A percentile compares a stretch with the other conserved stretches of the same genome.
phyloP scores from a whole-genome alignment of 495 filamentous ascomycete species.

The Aspergillus olivimuriae region DNA sequence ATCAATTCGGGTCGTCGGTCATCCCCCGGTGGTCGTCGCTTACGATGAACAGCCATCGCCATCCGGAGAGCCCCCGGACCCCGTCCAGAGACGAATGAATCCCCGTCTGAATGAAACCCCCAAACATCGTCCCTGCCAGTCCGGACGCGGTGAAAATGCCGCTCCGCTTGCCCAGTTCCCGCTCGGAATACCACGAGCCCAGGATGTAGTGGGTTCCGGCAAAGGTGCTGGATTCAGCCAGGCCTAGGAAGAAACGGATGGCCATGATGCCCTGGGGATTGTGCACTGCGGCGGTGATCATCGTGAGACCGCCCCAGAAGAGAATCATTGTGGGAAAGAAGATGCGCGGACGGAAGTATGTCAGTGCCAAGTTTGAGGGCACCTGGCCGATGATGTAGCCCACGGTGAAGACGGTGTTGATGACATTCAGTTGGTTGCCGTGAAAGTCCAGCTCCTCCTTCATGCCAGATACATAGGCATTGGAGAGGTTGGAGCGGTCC shows the following conservation, averaged over 20 bases:
- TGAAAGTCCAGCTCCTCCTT: slow-evolving; percentile 53
- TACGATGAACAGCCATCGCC: slow-evolving; percentile 62
- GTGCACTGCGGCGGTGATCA: slow-evolving; percentile 48
- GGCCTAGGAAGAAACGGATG: slow-evolving; percentile 64
- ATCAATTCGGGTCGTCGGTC: no score
- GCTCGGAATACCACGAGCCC: slow-evolving; percentile 60
- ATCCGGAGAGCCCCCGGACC: slow-evolving; percentile 45
- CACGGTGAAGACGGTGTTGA: slow-evolving; percentile 44
- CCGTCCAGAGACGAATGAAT: slow-evolving; percentile 51
- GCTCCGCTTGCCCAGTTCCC: slow-evolving; percentile 57
- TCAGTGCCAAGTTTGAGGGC: slow-evolving; percentile 53
- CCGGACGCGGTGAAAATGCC: slow-evolving; percentile 35
- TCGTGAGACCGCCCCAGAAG: slow-evolving; percentile 55
- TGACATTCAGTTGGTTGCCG: slow-evolving; percentile 52
- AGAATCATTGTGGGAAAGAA: slow-evolving; percentile 59
- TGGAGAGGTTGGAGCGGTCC: slow-evolving; percentile 53
- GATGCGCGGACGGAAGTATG: slow-evolving; percentile 50
- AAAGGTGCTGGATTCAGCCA: slow-evolving; percentile 54
- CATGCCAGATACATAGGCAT: slow-evolving; percentile 64
- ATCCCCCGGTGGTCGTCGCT: no score
- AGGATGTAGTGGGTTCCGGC: slow-evolving; percentile 61
- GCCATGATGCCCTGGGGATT: slow-evolving; percentile 52
- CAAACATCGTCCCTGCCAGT: slow-evolving; percentile 37
- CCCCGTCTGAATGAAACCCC: slow-evolving; percentile 53
- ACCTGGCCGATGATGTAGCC: slow-evolving; percentile 54